Percentiles rank a stretch among this genome's conserved stretches.
Conservation (phyloP, 163 green algal genomes). For the Chlamydomonas reinhardtii region DNA sequence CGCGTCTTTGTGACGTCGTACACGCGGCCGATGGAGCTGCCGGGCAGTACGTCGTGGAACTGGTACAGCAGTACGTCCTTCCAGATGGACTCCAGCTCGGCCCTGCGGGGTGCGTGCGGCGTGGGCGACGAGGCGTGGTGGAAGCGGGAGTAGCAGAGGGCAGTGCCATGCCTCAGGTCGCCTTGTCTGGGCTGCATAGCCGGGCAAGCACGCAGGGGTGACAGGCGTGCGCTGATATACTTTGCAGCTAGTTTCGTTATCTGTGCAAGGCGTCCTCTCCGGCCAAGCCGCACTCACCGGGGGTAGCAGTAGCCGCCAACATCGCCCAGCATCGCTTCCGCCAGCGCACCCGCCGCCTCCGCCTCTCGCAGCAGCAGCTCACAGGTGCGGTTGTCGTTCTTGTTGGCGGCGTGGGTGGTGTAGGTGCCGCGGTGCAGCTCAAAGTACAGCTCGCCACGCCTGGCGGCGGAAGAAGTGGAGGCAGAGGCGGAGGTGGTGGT, state of each 20-base stretch:
- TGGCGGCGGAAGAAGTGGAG: neutral
- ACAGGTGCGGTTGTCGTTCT: conserved; percentile 37
- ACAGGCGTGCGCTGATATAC: too few species aligned
- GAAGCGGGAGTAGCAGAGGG: too few species aligned
- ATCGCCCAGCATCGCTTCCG: neutral
- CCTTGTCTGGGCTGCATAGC: neutral
- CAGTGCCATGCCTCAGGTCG: too few species aligned
- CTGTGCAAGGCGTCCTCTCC: too few species aligned
- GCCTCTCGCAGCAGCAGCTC: conserved; percentile 53
- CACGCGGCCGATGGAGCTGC: conserved; percentile 49
- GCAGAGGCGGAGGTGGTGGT: neutral
- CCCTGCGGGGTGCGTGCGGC: neutral
- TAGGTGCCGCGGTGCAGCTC: conserved; percentile 63
- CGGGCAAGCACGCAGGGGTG: too few species aligned
- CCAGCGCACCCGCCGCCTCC: conserved; percentile 44
- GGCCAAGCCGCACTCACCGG: neutral
- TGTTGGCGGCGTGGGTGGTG: conserved; percentile 54
- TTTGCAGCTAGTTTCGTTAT: too few species aligned
- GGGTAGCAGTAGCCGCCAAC: conserved; percentile 26
- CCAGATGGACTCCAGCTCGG: conserved; percentile 52
- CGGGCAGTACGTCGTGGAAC: conserved; percentile 62
- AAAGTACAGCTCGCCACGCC: conserved; percentile 60
- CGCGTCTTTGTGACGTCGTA: conserved; percentile 35
- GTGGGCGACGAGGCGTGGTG: too few species aligned
- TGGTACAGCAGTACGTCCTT: conserved; percentile 60